phyloP scores from a whole-genome alignment of 1,139 yeast genomes.

The Saccharomyces hybrid region DNA sequence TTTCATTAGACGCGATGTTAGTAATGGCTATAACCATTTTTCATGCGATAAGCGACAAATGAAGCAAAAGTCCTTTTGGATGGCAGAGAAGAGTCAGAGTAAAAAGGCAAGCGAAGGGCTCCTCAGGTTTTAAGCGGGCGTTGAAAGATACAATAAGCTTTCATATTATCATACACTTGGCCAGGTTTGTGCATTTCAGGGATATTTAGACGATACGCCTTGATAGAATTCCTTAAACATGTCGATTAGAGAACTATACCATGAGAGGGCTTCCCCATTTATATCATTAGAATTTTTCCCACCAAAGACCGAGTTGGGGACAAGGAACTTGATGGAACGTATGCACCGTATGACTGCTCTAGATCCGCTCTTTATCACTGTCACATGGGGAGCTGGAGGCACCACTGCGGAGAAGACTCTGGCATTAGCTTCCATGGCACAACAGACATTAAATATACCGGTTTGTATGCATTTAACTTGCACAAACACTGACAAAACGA shows the following conservation, averaged over 20 bases:
- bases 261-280: conserved; percentile 45
- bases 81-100: background rate
- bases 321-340: conserved; percentile 75
- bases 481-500: conserved; percentile 73
- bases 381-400: conserved; percentile 99
- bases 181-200: background rate
- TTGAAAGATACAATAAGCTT: background rate
- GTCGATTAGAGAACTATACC: conserved; percentile 51
- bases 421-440: conserved; percentile 74
- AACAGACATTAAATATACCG: conserved; percentile 66
- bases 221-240: conserved; percentile 13
- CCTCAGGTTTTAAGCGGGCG: background rate
- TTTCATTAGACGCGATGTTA: background rate
- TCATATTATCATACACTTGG: background rate
- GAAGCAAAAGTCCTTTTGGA: background rate
- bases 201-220: background rate
- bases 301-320: conserved; percentile 86
- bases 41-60: background rate
- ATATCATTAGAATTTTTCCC: conserved; percentile 95
- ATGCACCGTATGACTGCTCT: conserved; percentile 75
- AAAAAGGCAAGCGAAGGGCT: background rate
- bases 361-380: conserved; percentile 82
- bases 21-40: background rate
- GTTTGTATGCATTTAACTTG: conserved; percentile 94
- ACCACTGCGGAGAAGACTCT: conserved; percentile 82